Evolutionary conservation across 2,329 filamentous ascomycete genomes (phyloP), one percentile per base, ranked within the genome.

Genomic region (Ophiostoma fasciatum): DNA sequence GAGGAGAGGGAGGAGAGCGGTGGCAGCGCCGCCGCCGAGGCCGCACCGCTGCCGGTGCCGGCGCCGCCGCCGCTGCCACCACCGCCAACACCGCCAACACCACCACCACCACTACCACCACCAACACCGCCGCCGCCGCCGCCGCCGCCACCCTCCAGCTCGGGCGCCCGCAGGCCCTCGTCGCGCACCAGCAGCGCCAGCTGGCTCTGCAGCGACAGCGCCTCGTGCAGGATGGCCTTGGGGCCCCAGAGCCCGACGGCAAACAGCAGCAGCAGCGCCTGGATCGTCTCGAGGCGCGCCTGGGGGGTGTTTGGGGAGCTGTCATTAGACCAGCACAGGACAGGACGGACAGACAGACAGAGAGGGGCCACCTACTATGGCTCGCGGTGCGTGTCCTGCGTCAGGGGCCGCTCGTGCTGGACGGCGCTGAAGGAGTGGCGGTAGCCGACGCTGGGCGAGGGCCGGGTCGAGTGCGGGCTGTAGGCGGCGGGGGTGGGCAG

Each of bases 261-360:
- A 43, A 74, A 74, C 5, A 76, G 61, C 1, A 79, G 51, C 0
- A 79, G 53, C 2, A 79, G 59, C 4, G 74, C 68, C 46, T 79
- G 74, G 3, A 77, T 76, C 0, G 73, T 79, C 49, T 79, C 74
- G 30, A 79, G 60, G 0, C 70, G 60, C 3, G 70, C 64, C 46
- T 71, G 67, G 0, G 68, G 67, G 0, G 68, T 72, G 39, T 74
- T 78, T 1, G 68, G 63, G 11, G 68, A 70, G 47, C 69, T 72
- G 17, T 17, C 4, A 9, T n/a, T n/a, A n/a, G n/a, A n/a, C n/a
- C n/a, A n/a, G n/a, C n/a, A n/a, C n/a, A n/a, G n/a, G 9, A 4
- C 4, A 8, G 20, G 13, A 12, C 12, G 12, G 1, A 17, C 5
- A 8, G 8, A 29, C 4, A 30, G 21, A 28, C 10, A 28, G 13